Percentiles rank a stretch among this genome's conserved stretches.
Conservation (phyloP, 495 filamentous ascomycete species). For the Letharia lupina region DNA sequence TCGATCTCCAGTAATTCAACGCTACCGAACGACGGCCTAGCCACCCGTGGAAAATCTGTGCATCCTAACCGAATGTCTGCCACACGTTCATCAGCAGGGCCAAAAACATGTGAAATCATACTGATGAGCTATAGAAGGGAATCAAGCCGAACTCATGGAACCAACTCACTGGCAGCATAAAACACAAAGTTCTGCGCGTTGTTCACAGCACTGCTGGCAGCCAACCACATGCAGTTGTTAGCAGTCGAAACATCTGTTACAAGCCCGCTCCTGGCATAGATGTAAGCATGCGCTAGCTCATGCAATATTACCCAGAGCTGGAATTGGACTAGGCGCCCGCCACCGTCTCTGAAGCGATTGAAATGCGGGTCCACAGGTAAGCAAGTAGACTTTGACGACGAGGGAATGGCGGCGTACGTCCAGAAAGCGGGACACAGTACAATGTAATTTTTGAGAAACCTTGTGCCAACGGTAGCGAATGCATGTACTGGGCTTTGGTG, state of each 20-base stretch:
- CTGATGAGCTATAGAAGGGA: not conserved
- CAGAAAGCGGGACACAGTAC: slow-evolving; percentile 13
- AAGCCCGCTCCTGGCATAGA: not conserved
- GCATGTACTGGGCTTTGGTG: not conserved
- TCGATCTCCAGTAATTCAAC: slow-evolving; percentile 4
- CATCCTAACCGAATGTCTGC: slow-evolving; percentile 7
- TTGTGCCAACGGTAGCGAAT: not conserved
- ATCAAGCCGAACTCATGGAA: not conserved
- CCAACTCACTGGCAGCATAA: slow-evolving; percentile 15
- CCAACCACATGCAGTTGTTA: slow-evolving; percentile 5
- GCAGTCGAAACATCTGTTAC: not conserved
- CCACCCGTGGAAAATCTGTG: not conserved
- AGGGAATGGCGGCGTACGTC: not conserved
- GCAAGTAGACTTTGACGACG: not conserved
- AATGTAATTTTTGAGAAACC: not conserved
- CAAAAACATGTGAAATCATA: not conserved
- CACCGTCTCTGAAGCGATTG: not conserved
- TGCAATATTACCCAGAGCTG: slow-evolving; percentile 15
- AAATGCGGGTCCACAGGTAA: slow-evolving; percentile 2
- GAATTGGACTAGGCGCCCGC: not conserved
- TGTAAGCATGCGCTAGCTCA: slow-evolving; percentile 17
- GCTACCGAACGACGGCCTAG: not conserved
- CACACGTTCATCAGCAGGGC: not conserved
- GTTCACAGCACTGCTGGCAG: not conserved
- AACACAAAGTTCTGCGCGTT: slow-evolving; percentile 12